Percentiles rank a stretch among this genome's conserved stretches.
phyloP scores from a whole-genome alignment of 148 eudicot genomes.

The Polygonum maritimum region DNA sequence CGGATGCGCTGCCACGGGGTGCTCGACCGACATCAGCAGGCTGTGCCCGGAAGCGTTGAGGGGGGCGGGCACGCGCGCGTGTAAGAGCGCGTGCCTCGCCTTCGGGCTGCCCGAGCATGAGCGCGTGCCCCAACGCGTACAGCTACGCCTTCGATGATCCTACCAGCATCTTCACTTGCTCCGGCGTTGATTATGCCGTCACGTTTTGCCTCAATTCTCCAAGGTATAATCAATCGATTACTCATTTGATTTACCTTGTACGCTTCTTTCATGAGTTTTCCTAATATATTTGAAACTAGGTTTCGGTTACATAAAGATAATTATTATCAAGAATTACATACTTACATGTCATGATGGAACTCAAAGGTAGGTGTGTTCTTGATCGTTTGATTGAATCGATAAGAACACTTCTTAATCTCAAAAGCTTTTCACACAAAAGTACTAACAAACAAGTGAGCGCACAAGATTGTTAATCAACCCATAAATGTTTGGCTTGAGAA shows the following conservation, averaged over 20 bases:
- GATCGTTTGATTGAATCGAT: too few relatives aligned
- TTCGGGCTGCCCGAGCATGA: conserved; percentile 50
- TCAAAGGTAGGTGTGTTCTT: too few relatives aligned
- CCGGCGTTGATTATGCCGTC: conserved; percentile 61
- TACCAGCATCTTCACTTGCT: conserved; percentile 73
- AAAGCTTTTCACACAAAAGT: too few relatives aligned
- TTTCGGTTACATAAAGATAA: too few relatives aligned
- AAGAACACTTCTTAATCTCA: too few relatives aligned
- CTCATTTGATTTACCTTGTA: too few relatives aligned
- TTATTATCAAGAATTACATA: too few relatives aligned
- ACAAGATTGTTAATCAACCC: neutral
- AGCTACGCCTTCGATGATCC: conserved; percentile 87
- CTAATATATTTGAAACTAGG: too few relatives aligned
- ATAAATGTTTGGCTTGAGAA: neutral
- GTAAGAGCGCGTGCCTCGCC: conserved; percentile 74
- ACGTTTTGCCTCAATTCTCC: conserved; percentile 52
- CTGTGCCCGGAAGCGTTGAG: conserved; percentile 3
- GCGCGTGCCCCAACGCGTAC: conserved; percentile 67
- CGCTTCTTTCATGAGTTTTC: neutral
- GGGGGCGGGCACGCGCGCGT: conserved; percentile 47
- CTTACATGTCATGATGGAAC: too few relatives aligned
- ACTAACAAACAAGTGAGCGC: too few relatives aligned
- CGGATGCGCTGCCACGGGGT: conserved; percentile 15
- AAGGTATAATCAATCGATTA: conserved; percentile 33
- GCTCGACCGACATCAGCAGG: conserved; percentile 16